These are phyloP conservation scores for Bipolaris zeicola DNA, from an alignment of 2,329 filamentous ascomycete genomes.

Conservation along the genomic window DNA sequence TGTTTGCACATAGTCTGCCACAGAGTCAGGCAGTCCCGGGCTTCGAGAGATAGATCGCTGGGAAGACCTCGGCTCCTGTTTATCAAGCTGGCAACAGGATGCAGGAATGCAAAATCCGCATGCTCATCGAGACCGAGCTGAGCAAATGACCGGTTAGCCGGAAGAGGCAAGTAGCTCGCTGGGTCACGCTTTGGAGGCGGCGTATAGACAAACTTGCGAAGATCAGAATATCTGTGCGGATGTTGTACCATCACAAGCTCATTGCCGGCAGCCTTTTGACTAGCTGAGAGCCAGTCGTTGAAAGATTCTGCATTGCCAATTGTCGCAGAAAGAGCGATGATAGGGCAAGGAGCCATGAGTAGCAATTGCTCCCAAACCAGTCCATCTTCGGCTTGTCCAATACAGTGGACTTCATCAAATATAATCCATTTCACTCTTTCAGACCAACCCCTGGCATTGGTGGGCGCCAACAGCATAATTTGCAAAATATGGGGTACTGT, in stretches of 20 bases:
- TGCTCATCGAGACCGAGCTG: constrained; percentile 57
- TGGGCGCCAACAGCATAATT: constrained; percentile 70
- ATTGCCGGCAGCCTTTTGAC: constrained; percentile 67
- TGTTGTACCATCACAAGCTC: constrained; percentile 72
- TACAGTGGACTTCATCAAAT: constrained; percentile 82
- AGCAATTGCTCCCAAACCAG: constrained; percentile 80
- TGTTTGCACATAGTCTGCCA: constrained; percentile 68
- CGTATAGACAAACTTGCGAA: constrained; percentile 74
- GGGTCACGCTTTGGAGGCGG: constrained; percentile 48
- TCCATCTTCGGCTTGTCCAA: constrained; percentile 76
- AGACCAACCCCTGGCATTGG: constrained; percentile 73
- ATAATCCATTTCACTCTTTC: constrained; percentile 74
- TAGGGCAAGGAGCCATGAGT: constrained; percentile 74
- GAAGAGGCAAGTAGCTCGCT: constrained; percentile 59
- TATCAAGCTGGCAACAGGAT: constrained; percentile 68
- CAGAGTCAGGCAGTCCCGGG: constrained; percentile 70
- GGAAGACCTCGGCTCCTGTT: constrained; percentile 68
- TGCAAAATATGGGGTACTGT: constrained; percentile 80
- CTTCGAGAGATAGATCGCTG: constrained; percentile 71
- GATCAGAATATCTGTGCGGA: constrained; percentile 72
- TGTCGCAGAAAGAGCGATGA: constrained; percentile 79
- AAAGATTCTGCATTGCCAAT: constrained; percentile 77
- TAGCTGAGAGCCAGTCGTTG: constrained; percentile 67
- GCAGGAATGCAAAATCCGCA: constrained; percentile 63
- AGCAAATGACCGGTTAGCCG: constrained; percentile 37